These are phyloP conservation scores for Salmacisia buchloeana DNA, from an alignment of 1,284 basidiomycete species.

Conservation along the genomic window DNA sequence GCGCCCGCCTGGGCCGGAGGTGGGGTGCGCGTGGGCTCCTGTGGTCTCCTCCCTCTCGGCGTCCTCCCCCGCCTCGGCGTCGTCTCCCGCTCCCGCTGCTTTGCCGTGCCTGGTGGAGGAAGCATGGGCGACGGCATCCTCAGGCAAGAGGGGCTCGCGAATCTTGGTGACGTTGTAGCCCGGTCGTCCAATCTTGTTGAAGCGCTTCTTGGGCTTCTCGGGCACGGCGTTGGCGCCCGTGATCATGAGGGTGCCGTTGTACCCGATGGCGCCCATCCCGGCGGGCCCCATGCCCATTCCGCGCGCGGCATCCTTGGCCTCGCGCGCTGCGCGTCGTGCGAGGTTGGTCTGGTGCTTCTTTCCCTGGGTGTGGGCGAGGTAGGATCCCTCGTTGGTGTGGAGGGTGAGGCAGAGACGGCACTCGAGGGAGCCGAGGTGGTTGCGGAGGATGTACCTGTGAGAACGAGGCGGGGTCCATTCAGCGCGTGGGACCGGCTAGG, in stretches of 20 bases:
- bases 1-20: slow-evolving; percentile 45
- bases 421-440: slow-evolving; percentile 92
- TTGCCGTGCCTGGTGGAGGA: slow-evolving; percentile 43
- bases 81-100: slow-evolving; percentile 18
- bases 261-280: slow-evolving; percentile 4
- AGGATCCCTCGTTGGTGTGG: slow-evolving; percentile 98
- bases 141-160: slow-evolving; percentile 56
- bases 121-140: background rate
- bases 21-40: background rate
- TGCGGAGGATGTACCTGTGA: slow-evolving; percentile 80
- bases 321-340: slow-evolving; percentile 86
- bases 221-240: slow-evolving; percentile 10
- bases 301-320: slow-evolving; percentile 69
- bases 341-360: slow-evolving; percentile 99
- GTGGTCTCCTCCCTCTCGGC: background rate
- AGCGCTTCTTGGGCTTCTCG: slow-evolving; percentile 52
- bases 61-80: slow-evolving; percentile 30
- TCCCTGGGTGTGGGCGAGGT: slow-evolving; percentile 97
- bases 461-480: no score
- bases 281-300: no score
- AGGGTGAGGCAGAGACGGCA: slow-evolving; percentile 95
- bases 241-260: slow-evolving; percentile 15
- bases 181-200: slow-evolving; percentile 93
- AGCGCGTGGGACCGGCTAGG: background rate
- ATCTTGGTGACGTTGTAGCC: slow-evolving; percentile 89